These are phyloP conservation scores for Thuja plicata DNA, from an alignment of 83 land plant genomes.

Conservation along the genomic window DNA sequence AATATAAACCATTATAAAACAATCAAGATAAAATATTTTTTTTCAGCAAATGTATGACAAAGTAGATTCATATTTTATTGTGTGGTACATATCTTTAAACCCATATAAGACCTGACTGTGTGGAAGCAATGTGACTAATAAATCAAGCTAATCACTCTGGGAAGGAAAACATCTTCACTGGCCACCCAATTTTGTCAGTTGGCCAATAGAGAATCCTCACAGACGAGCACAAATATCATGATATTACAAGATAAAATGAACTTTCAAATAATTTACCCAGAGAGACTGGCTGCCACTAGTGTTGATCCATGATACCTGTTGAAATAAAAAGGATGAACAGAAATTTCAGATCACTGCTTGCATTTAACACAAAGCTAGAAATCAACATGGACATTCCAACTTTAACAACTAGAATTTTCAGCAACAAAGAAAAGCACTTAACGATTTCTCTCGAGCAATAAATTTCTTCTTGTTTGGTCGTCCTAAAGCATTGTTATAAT, in stretches of 20 bases:
- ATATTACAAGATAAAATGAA: neutral
- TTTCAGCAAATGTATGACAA: neutral
- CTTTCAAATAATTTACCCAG: constrained; percentile 59
- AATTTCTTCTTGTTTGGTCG: constrained; percentile 87
- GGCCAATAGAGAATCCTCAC: neutral
- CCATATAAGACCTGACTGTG: neutral
- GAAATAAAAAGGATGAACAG: neutral
- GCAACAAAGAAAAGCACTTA: constrained; percentile 16
- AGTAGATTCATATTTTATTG: neutral
- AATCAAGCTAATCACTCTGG: neutral
- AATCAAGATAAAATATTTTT: neutral
- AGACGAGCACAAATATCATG: neutral
- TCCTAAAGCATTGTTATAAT: constrained; percentile 95
- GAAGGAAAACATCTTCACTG: neutral
- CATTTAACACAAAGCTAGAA: neutral
- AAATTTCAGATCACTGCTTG: neutral
- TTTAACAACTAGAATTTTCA: neutral
- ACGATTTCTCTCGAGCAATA: constrained; percentile 87
- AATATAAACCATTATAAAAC: neutral
- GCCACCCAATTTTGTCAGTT: neutral
- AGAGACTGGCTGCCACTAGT: constrained; percentile 86
- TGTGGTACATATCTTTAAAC: neutral
- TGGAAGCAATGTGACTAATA: neutral
- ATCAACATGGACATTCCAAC: neutral
- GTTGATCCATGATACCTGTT: constrained; percentile 97